Conservation (phyloP, 2,329 filamentous ascomycete species). For the Aspergillus sp. region DNA sequence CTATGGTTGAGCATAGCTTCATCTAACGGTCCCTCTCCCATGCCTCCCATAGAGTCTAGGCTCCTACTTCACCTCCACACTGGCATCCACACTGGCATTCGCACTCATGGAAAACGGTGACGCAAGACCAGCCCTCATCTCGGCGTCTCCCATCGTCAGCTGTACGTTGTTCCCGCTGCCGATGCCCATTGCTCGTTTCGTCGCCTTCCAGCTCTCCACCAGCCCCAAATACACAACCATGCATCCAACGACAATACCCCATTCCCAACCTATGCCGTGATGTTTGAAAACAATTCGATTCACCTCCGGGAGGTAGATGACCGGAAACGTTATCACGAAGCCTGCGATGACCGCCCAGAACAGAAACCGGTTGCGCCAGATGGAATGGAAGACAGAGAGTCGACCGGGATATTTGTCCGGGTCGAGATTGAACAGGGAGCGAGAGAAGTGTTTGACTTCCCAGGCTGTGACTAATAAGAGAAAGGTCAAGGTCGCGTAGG, state of each 20-base stretch:
- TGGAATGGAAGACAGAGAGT: slow-evolving; percentile 61
- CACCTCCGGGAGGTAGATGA: slow-evolving; percentile 66
- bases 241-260: slow-evolving; percentile 64
- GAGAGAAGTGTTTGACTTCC: slow-evolving; percentile 73
- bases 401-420: slow-evolving; percentile 57
- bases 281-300: slow-evolving; percentile 67
- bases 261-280: slow-evolving; percentile 65
- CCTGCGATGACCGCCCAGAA: slow-evolving; percentile 64
- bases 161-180: slow-evolving; percentile 33
- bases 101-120: slow-evolving; percentile 26
- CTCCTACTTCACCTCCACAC: slow-evolving; percentile 22
- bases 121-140: slow-evolving; percentile 29
- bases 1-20: slow-evolving; percentile 13
- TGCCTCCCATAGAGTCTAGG: neutral
- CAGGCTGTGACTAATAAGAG: slow-evolving; percentile 73
- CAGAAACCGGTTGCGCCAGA: slow-evolving; percentile 71
- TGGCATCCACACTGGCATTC: slow-evolving; percentile 23
- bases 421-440: slow-evolving; percentile 69
- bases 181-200: slow-evolving; percentile 51
- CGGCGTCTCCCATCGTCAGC: slow-evolving; percentile 33
- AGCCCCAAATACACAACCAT: slow-evolving; percentile 61
- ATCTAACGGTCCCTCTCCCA: neutral
- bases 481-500: slow-evolving; percentile 73
- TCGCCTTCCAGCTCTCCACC: slow-evolving; percentile 65
- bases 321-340: slow-evolving; percentile 56